Evolutionary conservation across 2,329 filamentous ascomycete species (phyloP), one percentile per base, ranked within the genome.

Genomic region (Aspergillus ustus): DNA sequence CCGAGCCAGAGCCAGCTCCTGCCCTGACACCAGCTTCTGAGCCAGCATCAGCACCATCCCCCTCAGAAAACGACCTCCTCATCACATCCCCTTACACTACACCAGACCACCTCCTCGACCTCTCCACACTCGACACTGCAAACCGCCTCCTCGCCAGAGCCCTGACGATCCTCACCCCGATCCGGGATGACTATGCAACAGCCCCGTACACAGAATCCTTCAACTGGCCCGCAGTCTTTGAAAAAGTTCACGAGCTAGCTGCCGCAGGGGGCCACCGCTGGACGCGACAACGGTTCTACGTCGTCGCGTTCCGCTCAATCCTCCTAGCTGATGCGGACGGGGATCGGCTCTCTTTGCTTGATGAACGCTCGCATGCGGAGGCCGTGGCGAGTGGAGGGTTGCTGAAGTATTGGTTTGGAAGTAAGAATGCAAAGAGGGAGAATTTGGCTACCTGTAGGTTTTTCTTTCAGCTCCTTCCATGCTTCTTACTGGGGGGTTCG

Each of bases 321-420:
- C 86, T 97, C 59, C 87, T 88, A 43, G 82, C 84, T 2, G 85
- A 82, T 13, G 90, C 89, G 1, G 87, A 92, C 64, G 87, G 87
- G 62, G 85, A 85, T 11, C 83, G 89, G 61, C 83, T 97, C 44
- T 88, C 88, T 45, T 82, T 83, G 28, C 83, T 97, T 34, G 93
- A 97, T 77, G 88, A 89, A 72, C 87, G 87, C 62, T 91, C 91
- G 7, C 93, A 97, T 74, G 83, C 85, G 25, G 93, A 97, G 75
- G 93, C 93, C 13, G 89, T 89, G 19, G 84, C 84, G 44, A 91
- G 88, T 70, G 93, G 93, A 6, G 92, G 92, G 0, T 85, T 97
- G 72, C 78, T 97, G 72, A 96, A 96, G 85, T 97, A 97, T 77
- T 97, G 93, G 92, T 97, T 96, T 75, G 92, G 92, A 2, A 82